Evolutionary conservation across 2,329 filamentous ascomycete genomes (phyloP).

Genomic region (Colletotrichum theobromicola): DNA sequence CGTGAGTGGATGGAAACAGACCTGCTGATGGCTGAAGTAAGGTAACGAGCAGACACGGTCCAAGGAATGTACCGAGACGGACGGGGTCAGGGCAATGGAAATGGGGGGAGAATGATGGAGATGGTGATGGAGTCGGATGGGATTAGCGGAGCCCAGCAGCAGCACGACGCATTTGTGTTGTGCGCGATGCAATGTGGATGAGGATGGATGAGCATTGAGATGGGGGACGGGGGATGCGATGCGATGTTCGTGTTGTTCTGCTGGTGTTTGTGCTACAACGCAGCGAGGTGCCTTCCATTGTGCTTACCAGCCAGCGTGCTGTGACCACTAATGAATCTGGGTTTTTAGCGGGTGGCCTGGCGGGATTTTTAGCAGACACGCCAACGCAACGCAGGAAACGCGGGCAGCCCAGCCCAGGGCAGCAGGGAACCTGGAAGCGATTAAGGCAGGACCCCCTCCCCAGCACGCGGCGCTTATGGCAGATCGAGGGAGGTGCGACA

Average conservation of each 20-base stretch:
- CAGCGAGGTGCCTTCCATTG: neutral
- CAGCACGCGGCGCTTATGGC: slow-evolving; percentile 15
- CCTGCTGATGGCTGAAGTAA: neutral
- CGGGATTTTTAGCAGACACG: slow-evolving; percentile 2
- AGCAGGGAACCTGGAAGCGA: neutral
- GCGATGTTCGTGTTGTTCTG: neutral
- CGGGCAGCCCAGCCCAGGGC: neutral
- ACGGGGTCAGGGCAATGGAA: neutral
- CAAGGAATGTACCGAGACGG: slow-evolving; percentile 20
- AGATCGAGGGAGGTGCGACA: slow-evolving; percentile 21
- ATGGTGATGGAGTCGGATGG: neutral
- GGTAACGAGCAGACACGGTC: slow-evolving; percentile 7
- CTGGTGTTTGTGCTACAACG: neutral
- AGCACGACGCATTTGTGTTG: slow-evolving; percentile 5
- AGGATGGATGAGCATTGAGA: neutral
- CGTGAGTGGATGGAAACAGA: neutral
- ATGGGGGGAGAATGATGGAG: neutral
- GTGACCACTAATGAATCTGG: neutral
- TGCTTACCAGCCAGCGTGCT: neutral
- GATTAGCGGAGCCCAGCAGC: slow-evolving; percentile 3
- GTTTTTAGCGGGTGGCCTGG: neutral
- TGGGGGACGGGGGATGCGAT: neutral
- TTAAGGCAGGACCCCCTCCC: slow-evolving; percentile 9
- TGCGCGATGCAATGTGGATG: neutral
- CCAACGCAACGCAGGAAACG: slow-evolving; percentile 1